Conservation (phyloP, 257 asterid genomes). For the Salvia hispanica region DNA sequence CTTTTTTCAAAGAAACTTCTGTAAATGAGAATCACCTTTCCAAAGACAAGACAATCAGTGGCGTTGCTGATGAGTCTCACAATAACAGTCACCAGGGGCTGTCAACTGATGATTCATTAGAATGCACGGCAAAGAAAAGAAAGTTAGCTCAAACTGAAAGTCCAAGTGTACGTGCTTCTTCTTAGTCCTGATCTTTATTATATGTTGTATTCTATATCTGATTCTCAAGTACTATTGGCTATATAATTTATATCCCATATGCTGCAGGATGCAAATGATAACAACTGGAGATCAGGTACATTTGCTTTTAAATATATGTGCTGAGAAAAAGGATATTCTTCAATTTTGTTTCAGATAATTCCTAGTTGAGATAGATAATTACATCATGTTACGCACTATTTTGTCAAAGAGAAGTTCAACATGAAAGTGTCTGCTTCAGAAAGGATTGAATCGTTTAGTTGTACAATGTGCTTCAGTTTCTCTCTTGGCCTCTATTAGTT, state of each 20-base stretch:
- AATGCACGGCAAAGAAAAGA: constrained; percentile 50
- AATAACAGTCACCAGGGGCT: constrained; percentile 32
- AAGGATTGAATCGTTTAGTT: neutral
- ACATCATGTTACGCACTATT: constrained; percentile 1
- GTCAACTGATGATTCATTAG: constrained; percentile 33
- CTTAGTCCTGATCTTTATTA: neutral
- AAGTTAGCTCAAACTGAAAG: constrained; percentile 44
- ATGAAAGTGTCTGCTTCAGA: neutral
- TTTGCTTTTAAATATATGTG: constrained; percentile 28
- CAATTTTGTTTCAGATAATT: constrained; percentile 7
- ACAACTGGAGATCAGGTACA: constrained; percentile 41
- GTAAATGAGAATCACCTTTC: constrained; percentile 32
- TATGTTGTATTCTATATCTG: neutral
- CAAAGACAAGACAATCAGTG: constrained; percentile 32
- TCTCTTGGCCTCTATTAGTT: neutral
- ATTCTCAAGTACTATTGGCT: constrained; percentile 13
- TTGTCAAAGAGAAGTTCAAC: neutral
- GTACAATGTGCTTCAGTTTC: neutral
- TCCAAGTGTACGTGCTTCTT: constrained; percentile 50
- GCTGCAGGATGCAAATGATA: constrained; percentile 47
- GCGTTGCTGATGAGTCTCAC: constrained; percentile 31
- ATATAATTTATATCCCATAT: constrained; percentile 22
- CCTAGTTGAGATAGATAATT: constrained; percentile 3
- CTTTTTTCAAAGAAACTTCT: constrained; percentile 40
- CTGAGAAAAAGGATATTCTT: constrained; percentile 9